Evolutionary conservation across 805 yeast species (phyloP).

Genomic region (Nematodospora valgi): DNA sequence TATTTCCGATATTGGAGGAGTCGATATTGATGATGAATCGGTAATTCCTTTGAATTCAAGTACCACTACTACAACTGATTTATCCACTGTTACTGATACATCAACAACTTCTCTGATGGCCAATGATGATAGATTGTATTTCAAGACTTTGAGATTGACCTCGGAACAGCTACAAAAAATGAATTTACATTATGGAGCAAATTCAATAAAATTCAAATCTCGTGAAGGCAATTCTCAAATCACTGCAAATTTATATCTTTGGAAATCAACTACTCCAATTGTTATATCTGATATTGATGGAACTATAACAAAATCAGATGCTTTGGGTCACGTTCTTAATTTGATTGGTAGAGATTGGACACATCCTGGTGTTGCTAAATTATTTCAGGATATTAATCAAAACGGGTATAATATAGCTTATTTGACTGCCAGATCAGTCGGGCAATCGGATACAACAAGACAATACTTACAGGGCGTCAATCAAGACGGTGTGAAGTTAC

Average conservation of each 20-base stretch:
- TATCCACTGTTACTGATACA: conserved; percentile 13
- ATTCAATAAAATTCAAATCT: conserved; percentile 73
- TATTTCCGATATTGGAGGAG: conserved; percentile 42
- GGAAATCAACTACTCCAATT: conserved; percentile 83
- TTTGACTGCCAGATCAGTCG: conserved; percentile 91
- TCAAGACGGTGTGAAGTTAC: conserved; percentile 70
- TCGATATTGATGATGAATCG: conserved; percentile 38
- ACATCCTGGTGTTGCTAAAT: conserved; percentile 88
- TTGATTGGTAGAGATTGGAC: conserved; percentile 98
- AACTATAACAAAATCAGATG: conserved; percentile 96
- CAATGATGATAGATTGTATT: conserved; percentile 43
- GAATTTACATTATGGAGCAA: conserved; percentile 73
- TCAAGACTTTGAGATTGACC: conserved; percentile 85
- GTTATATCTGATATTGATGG: conserved; percentile 98
- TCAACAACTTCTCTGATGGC: conserved; percentile 11
- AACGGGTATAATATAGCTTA: conserved; percentile 95
- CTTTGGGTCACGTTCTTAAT: conserved; percentile 91
- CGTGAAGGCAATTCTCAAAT: conserved; percentile 80
- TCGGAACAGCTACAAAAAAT: conserved; percentile 81
- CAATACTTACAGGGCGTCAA: conserved; percentile 73
- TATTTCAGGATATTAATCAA: conserved; percentile 78
- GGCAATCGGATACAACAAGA: conserved; percentile 90
- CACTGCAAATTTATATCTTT: conserved; percentile 68
- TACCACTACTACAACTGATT: conserved; percentile 39
- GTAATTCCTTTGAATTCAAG: background rate